Evolutionary conservation across 352 stramenopile genomes (phyloP), one percentile per base, ranked within the genome.

Genomic region (Pythium oligandrum): DNA sequence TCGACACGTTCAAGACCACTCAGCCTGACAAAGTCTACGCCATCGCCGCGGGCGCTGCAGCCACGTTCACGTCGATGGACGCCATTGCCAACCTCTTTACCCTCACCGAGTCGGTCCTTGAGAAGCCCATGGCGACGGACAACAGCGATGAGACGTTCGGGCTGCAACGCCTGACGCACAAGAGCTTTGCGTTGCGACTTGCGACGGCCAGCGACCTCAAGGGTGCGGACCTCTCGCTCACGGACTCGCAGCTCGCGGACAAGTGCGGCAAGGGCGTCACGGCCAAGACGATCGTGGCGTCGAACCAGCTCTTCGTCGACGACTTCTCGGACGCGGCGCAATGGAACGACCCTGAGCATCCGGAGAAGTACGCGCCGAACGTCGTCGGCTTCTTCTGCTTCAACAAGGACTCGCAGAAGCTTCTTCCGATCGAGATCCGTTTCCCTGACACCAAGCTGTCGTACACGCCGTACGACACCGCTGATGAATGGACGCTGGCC

Each of bases 401-500:
- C 55, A 62, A 62, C 48, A 17, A 30, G 2, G 48, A 51, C 5
- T 35, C 40, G 26, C 11, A 50, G 12, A 40, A 54, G 35, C 48
- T 62, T 0, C 35, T 62, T 7, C 55, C 55, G 2, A 46, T 64
- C 10, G 57, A 55, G n/a, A 62, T 62, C 8, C 55, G 43, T 7
- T 17, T 62, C 6, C 38, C 35, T 7, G 47, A 51, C 33, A 57
- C 55, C n/a, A 31, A 38, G 4, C 26, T 62, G 17, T n/a, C 42
- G 1, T 62, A 62, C 55, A 48, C 55, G 30, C 48, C 55, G 10
- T 35, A 52, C 2, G 55, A 62, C 32, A 40, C 40, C 7, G 2
- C n/a, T 0, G 43, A 56, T 3, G 55, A 62, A 37, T 62, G 55
- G 55, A 62, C 55, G 40, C 35, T 62, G 17, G 55, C 55, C n/a